A percentile compares a stretch with the other conserved stretches of the same genome.
These are phyloP conservation scores for Ilyonectria sp. DNA, from an alignment of 2,329 filamentous ascomycete species.

Conservation along the genomic window DNA sequence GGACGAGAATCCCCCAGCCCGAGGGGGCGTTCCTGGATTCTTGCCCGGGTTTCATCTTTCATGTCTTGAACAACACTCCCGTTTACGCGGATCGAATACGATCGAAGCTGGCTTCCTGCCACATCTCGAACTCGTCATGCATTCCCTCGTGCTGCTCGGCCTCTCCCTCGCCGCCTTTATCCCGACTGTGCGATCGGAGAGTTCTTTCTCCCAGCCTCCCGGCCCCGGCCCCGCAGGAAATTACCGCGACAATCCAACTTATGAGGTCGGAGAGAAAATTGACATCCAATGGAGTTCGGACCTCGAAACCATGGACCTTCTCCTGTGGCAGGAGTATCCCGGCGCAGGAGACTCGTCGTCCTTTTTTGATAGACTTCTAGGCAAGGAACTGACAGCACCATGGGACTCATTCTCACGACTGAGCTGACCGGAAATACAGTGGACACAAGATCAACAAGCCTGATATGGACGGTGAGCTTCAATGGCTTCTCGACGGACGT, in stretches of 20 bases:
- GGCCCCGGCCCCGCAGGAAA: background rate
- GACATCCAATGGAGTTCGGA: conserved; percentile 16
- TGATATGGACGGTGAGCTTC: background rate
- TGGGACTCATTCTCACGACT: background rate
- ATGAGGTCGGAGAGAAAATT: conserved; percentile 5
- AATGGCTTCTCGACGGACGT: conserved; percentile 2
- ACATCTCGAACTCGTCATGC: background rate
- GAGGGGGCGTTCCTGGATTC: too few relatives aligned
- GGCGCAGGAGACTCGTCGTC: background rate
- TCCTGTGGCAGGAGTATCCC: conserved; percentile 11
- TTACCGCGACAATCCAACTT: conserved; percentile 17
- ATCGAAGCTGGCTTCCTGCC: background rate
- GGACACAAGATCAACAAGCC: background rate
- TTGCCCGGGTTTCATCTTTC: background rate
- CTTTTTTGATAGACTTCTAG: background rate
- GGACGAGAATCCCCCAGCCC: too few relatives aligned
- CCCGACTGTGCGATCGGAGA: background rate
- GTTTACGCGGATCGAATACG: background rate
- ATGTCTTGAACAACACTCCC: background rate
- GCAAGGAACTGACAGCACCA: background rate
- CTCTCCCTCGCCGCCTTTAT: background rate
- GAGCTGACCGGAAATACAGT: background rate
- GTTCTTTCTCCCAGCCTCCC: background rate
- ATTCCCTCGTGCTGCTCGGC: background rate
- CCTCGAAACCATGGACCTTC: conserved; percentile 5